Percentiles rank a stretch among this genome's conserved stretches.
Evolutionary conservation across 371 early-diverging fungal species (phyloP).

Genomic region (Paramicrosporidium saccamoebae): DNA sequence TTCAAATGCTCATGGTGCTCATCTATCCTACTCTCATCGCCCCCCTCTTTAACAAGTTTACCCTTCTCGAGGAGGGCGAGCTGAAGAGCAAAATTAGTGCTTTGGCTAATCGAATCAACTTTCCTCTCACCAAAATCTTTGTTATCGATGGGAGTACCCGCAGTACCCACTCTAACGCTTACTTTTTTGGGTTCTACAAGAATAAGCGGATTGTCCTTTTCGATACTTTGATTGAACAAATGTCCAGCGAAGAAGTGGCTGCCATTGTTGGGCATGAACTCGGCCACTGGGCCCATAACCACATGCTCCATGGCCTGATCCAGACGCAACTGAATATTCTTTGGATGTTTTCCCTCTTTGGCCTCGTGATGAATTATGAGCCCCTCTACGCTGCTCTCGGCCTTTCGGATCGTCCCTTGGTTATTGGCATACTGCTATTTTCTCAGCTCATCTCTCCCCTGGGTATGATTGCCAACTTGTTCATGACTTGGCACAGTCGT

Average conservation of each 20-base stretch:
- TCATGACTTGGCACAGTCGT: slow-evolving; percentile 45
- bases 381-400: slow-evolving; percentile 53
- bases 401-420: slow-evolving; percentile 26
- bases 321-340: slow-evolving; percentile 40
- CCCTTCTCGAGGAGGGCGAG: slow-evolving; percentile 50
- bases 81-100: slow-evolving; percentile 47
- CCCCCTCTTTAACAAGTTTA: slow-evolving; percentile 89
- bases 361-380: slow-evolving; percentile 21
- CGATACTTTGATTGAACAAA: slow-evolving; percentile 73
- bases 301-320: slow-evolving; percentile 32
- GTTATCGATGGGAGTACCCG: slow-evolving; percentile 87
- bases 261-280: slow-evolving; percentile 90
- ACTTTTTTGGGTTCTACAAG: slow-evolving; percentile 81
- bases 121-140: slow-evolving; percentile 76
- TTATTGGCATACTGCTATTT: slow-evolving; percentile 65
- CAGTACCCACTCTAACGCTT: slow-evolving; percentile 82
- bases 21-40: slow-evolving; percentile 84
- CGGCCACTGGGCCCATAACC: slow-evolving; percentile 81
- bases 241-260: slow-evolving; percentile 45
- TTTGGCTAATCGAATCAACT: slow-evolving; percentile 46
- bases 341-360: slow-evolving; percentile 47
- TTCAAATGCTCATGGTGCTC: slow-evolving; percentile 59
- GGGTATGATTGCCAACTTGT: slow-evolving; percentile 30
- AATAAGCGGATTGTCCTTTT: slow-evolving; percentile 89
- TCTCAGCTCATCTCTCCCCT: slow-evolving; percentile 38